phyloP scores from a whole-genome alignment of 2,329 filamentous ascomycete genomes.

The Cordyceps fumosorosea region DNA sequence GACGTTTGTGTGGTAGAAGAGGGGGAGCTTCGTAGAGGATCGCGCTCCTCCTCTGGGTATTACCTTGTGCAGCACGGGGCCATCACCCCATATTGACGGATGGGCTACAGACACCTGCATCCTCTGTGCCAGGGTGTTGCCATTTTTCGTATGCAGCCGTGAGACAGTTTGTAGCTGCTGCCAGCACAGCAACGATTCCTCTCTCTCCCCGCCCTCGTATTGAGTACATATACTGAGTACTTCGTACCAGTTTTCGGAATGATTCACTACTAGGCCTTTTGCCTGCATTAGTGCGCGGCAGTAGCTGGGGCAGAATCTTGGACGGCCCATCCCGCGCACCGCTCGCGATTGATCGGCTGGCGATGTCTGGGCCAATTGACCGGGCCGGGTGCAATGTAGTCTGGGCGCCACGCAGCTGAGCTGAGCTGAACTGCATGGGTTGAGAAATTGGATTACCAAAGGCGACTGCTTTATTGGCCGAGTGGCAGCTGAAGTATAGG shows the following conservation, averaged over 20 bases:
- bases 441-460: conserved; percentile 1
- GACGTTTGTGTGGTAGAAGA: neutral
- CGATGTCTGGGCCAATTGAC: neutral
- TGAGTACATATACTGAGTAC: too few species aligned
- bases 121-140: neutral
- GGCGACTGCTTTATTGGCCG: neutral
- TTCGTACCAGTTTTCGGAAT: neutral
- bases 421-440: conserved; percentile 7
- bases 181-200: neutral
- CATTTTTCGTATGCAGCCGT: neutral
- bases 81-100: neutral
- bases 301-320: neutral
- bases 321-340: conserved; percentile 5
- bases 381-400: neutral
- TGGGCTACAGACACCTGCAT: neutral
- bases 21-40: neutral
- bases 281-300: conserved; percentile 7
- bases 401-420: neutral
- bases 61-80: neutral
- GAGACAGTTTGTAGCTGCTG: neutral
- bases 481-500: neutral
- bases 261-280: neutral
- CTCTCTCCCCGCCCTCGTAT: neutral
- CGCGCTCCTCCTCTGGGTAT: neutral
- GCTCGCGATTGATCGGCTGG: neutral